Conservation (phyloP, 441 rosid species). For the Eutrema salsugineum region DNA sequence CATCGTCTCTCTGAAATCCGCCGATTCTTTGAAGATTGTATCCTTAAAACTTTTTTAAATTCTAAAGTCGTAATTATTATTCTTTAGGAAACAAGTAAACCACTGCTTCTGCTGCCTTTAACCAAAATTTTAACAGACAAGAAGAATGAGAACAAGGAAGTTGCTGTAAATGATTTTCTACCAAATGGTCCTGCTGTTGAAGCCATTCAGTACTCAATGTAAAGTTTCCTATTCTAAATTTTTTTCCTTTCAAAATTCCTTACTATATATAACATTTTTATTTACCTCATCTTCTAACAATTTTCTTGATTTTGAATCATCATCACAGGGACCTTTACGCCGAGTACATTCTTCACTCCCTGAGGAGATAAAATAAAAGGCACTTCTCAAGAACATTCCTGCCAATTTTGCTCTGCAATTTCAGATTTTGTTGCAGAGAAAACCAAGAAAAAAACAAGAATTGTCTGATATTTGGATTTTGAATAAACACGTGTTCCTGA, state of each 20-base stretch:
- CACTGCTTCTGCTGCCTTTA: neutral
- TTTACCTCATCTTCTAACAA: neutral
- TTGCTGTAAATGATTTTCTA: slow-evolving; percentile 35
- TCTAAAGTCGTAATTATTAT: neutral
- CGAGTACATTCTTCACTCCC: slow-evolving; percentile 72
- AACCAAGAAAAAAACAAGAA: neutral
- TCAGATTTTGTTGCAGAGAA: slow-evolving; percentile 15
- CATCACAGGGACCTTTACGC: slow-evolving; percentile 79
- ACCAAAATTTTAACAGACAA: slow-evolving; percentile 25
- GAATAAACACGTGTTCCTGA: slow-evolving; percentile 23
- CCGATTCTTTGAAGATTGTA: slow-evolving; percentile 91
- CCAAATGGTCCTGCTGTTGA: slow-evolving; percentile 25
- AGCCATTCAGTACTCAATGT: slow-evolving; percentile 39
- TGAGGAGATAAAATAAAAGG: slow-evolving; percentile 50
- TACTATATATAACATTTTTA: neutral
- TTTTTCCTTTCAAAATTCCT: neutral
- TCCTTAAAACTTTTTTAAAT: slow-evolving; percentile 15
- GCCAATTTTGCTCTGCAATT: slow-evolving; percentile 18
- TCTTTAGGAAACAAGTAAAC: neutral
- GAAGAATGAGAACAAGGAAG: slow-evolving; percentile 39
- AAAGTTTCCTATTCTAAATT: neutral
- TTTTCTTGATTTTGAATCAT: neutral
- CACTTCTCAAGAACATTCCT: slow-evolving; percentile 16
- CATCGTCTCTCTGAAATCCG: slow-evolving; percentile 90
- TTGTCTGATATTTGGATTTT: neutral